Percentiles rank a stretch among this genome's conserved stretches.
phyloP scores from a whole-genome alignment of 2,329 filamentous ascomycete species.

The Lasiodiplodia citricola region DNA sequence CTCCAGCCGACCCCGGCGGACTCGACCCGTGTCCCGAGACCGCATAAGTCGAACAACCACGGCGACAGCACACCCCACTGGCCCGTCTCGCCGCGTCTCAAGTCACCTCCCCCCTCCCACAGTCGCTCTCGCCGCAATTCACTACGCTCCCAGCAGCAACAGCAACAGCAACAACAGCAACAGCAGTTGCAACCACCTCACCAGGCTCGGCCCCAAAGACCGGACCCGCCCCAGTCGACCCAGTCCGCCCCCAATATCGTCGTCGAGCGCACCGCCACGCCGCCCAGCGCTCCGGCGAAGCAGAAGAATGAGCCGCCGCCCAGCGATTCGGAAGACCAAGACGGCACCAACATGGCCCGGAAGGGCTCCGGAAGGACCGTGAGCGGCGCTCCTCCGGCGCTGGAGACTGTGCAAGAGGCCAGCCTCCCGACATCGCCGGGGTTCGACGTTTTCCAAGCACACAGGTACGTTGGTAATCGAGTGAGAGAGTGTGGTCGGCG shows the following conservation, averaged over 20 bases:
- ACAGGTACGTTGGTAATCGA: constrained; percentile 28
- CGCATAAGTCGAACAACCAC: constrained; percentile 64
- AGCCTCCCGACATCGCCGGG: constrained; percentile 74
- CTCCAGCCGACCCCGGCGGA: constrained; percentile 68
- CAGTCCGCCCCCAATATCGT: constrained; percentile 50
- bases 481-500: background rate
- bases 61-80: constrained; percentile 66
- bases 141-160: constrained; percentile 37
- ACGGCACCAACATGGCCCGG: constrained; percentile 35
- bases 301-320: constrained; percentile 30
- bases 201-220: constrained; percentile 28
- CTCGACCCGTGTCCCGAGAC: constrained; percentile 63
- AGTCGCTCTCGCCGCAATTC: constrained; percentile 52
- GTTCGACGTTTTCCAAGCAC: constrained; percentile 43
- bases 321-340: constrained; percentile 46
- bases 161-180: constrained; percentile 38
- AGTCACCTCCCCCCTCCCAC: constrained; percentile 71
- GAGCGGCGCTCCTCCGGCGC: constrained; percentile 62
- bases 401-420: constrained; percentile 92
- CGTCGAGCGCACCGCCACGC: constrained; percentile 41
- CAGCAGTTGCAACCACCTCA: constrained; percentile 14
- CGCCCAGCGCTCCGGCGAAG: constrained; percentile 40
- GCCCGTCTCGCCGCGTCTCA: constrained; percentile 77
- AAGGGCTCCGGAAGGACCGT: constrained; percentile 59
- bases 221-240: constrained; percentile 20